Conservation (phyloP, 768 basidiomycete species). For the Boletus rubroflammeus region DNA sequence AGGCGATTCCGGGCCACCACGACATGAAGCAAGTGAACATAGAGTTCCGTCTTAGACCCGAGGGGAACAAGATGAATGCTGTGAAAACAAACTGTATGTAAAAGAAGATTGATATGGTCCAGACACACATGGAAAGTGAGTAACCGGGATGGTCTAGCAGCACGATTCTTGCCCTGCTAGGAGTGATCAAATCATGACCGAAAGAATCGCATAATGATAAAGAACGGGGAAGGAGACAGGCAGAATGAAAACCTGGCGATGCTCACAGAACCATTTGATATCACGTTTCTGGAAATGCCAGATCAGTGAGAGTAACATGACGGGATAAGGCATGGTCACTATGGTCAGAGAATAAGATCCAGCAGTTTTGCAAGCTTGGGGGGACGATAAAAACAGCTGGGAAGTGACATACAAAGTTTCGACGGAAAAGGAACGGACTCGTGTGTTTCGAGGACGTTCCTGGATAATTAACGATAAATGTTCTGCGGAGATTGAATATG, state of each 20-base stretch:
- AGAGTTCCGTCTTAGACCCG: constrained; percentile 33
- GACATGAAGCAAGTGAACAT: constrained; percentile 25
- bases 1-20: constrained; percentile 17
- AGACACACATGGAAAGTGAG: constrained; percentile 22
- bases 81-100: constrained; percentile 28
- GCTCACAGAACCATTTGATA: constrained; percentile 33
- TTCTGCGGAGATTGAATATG: constrained; percentile 33
- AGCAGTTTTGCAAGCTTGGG: background rate
- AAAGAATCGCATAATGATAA: constrained; percentile 29
- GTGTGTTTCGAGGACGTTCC: constrained; percentile 30
- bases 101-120: constrained; percentile 28
- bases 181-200: constrained; percentile 30
- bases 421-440: constrained; percentile 20
- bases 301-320: constrained; percentile 12
- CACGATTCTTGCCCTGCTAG: constrained; percentile 22
- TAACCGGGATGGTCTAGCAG: constrained; percentile 18
- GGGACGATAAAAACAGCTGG: constrained; percentile 8
- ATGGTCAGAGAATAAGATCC: background rate
- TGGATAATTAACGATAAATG: constrained; percentile 29
- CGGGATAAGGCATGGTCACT: constrained; percentile 1
- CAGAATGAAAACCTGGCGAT: constrained; percentile 28
- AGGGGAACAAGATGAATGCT: constrained; percentile 19
- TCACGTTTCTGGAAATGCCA: constrained; percentile 32
- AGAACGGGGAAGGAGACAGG: constrained; percentile 15
- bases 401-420: constrained; percentile 17